A percentile compares a stretch with the other conserved stretches of the same genome.
Conservation (phyloP, 78 protist genomes). For the Dictyostelium intermedium region DNA sequence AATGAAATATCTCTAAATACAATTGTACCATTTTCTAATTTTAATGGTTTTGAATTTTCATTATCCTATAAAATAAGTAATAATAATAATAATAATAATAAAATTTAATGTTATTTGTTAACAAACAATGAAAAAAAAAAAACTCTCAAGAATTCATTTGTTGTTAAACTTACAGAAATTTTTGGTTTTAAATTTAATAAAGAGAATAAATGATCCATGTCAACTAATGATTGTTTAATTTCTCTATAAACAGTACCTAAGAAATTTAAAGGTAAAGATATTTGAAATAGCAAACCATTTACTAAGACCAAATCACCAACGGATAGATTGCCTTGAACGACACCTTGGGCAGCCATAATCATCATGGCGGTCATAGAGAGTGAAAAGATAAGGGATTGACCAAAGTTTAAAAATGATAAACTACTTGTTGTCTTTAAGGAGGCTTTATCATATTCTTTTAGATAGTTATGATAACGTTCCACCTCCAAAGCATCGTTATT, state of each 20-base stretch:
- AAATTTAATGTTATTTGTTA: not conserved
- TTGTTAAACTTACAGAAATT: not conserved
- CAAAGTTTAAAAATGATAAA: constrained; percentile 89
- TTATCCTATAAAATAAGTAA: constrained; percentile 13
- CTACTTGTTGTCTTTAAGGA: constrained; percentile 74
- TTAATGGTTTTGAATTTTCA: constrained; percentile 37
- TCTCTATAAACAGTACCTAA: constrained; percentile 94
- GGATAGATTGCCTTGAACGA: constrained; percentile 79
- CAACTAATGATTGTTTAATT: constrained; percentile 85
- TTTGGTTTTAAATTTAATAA: constrained; percentile 67
- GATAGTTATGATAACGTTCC: constrained; percentile 52
- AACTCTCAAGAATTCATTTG: too few species aligned
- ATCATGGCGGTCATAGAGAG: constrained; percentile 85
- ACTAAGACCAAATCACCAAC: constrained; percentile 92
- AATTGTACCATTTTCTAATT: constrained; percentile 62
- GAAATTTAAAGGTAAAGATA: constrained; percentile 93
- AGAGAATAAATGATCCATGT: constrained; percentile 89
- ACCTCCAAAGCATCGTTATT: constrained; percentile 85
- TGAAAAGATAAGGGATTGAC: constrained; percentile 90
- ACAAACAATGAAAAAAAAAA: not conserved
- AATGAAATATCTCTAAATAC: constrained; percentile 85
- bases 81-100: not conserved
- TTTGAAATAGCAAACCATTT: constrained; percentile 92
- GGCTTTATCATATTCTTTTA: constrained; percentile 77
- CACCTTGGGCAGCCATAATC: constrained; percentile 83